phyloP scores from a whole-genome alignment of 495 filamentous ascomycete species.

The Saxispiralis lemnorum region DNA sequence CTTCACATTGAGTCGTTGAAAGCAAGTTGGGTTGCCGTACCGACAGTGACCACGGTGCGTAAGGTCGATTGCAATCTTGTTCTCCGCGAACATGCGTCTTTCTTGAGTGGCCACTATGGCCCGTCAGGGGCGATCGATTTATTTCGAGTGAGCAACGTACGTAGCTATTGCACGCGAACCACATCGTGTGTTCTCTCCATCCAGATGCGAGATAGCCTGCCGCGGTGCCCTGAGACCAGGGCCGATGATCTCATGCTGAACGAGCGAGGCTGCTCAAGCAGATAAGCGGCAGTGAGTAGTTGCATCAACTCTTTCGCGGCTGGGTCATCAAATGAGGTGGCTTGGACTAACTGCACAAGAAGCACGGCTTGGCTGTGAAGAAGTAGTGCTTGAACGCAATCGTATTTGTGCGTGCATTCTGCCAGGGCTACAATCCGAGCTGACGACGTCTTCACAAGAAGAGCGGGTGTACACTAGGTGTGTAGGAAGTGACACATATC shows the following conservation, averaged over 20 bases:
- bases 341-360: neutral
- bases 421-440: neutral
- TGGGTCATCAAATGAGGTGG: no score
- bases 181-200: neutral
- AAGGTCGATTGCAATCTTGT: no score
- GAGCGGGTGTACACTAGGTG: neutral
- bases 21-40: no score
- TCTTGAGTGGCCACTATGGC: neutral
- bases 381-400: neutral
- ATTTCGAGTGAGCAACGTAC: neutral
- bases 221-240: neutral
- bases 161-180: neutral
- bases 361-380: neutral
- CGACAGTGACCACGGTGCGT: no score
- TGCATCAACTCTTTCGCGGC: neutral
- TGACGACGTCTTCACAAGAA: neutral
- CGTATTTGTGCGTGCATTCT: constrained; percentile 1
- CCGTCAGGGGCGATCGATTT: neutral
- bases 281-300: neutral
- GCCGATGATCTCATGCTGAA: neutral
- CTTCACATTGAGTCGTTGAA: no score
- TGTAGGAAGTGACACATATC: constrained; percentile 7
- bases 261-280: neutral
- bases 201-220: neutral
- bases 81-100: neutral